Conservation (phyloP, 306 rosid species). For the Pterocarpus macrocarpus region DNA sequence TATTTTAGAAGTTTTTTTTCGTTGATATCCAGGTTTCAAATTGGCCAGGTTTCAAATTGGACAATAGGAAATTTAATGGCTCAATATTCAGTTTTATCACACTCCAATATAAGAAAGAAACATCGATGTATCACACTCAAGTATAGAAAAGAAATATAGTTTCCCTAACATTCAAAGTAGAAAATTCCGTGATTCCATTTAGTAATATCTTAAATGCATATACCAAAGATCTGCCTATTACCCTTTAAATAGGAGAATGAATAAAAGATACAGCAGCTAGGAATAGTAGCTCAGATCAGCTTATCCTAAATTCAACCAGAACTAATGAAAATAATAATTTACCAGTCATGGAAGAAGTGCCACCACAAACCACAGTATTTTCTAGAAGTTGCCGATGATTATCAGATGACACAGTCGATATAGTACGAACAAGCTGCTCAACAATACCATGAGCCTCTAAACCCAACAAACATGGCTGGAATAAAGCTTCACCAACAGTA, state of each 20-base stretch:
- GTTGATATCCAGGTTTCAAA: not conserved
- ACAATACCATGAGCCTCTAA: constrained; percentile 96
- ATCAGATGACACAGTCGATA: constrained; percentile 91
- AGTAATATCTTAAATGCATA: constrained; percentile 19
- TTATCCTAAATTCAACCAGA: not conserved
- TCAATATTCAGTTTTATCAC: constrained; percentile 17
- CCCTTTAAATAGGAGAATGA: constrained; percentile 13
- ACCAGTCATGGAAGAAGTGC: constrained; percentile 89
- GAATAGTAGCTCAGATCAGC: constrained; percentile 11
- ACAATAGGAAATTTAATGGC: constrained; percentile 21
- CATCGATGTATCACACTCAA: not conserved
- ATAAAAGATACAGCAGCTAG: not conserved
- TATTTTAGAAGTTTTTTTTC: not conserved
- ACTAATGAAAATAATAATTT: constrained; percentile 1
- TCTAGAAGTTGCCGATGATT: constrained; percentile 92
- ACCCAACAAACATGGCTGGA: constrained; percentile 89
- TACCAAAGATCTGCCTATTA: not conserved
- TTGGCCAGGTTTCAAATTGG: too few species aligned
- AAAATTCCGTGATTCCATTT: constrained; percentile 9
- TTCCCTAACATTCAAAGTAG: not conserved
- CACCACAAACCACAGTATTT: constrained; percentile 94
- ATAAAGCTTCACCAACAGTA: constrained; percentile 93
- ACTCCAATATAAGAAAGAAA: constrained; percentile 25
- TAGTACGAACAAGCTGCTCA: constrained; percentile 95
- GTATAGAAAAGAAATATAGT: not conserved